These are phyloP conservation scores for Pyricularia pennisetigena DNA, from an alignment of 2,329 filamentous ascomycete species.

Conservation along the genomic window DNA sequence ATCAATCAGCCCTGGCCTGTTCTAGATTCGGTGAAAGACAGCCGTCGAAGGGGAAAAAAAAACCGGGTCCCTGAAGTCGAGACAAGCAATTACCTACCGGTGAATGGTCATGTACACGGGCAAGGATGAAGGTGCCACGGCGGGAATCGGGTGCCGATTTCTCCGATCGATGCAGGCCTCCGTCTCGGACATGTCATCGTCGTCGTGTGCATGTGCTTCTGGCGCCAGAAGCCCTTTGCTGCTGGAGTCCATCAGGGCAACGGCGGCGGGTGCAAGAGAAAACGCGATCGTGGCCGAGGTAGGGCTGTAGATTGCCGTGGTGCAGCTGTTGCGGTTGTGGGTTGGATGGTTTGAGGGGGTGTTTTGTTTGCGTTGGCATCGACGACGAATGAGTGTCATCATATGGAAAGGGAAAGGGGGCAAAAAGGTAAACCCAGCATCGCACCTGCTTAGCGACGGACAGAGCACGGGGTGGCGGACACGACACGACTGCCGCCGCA, in stretches of 20 bases:
- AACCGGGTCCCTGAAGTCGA: background rate
- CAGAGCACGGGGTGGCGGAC: background rate
- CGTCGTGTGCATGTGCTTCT: background rate
- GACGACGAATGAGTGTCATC: background rate
- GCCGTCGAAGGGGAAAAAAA: background rate
- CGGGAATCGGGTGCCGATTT: background rate
- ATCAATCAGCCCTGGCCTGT: background rate
- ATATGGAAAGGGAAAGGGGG: background rate
- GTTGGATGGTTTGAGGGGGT: background rate
- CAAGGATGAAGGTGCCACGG: background rate
- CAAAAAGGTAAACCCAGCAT: background rate
- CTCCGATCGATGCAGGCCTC: slow-evolving; percentile 3
- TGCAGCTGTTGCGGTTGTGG: background rate
- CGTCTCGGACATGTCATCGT: slow-evolving; percentile 1
- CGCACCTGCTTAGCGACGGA: background rate
- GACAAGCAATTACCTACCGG: background rate
- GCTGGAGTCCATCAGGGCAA: background rate
- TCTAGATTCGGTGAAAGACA: background rate
- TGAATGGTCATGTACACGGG: slow-evolving; percentile 5
- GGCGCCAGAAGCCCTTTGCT: background rate
- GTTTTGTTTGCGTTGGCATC: background rate
- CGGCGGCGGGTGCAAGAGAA: background rate
- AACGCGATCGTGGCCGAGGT: background rate
- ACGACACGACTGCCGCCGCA: background rate
- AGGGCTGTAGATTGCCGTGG: background rate